These are phyloP conservation scores for Tuber borchii DNA, from an alignment of 495 filamentous ascomycete species.

Conservation along the genomic window DNA sequence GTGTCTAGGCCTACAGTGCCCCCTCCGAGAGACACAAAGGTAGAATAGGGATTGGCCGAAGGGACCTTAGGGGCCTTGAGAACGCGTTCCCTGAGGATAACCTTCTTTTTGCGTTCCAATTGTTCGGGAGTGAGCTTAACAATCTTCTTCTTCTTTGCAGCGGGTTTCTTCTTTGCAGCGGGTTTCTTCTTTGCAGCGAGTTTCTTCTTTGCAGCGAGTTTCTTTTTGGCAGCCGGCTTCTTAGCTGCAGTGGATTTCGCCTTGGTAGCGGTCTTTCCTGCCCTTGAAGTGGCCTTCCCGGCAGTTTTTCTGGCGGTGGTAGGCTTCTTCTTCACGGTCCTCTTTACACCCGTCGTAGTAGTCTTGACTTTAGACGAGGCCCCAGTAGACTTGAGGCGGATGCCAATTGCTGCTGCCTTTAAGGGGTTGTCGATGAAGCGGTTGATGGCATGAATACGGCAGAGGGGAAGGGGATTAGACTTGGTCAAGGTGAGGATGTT, in stretches of 20 bases:
- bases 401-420: background rate
- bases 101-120: background rate
- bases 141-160: no score
- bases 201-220: background rate
- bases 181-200: background rate
- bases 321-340: background rate
- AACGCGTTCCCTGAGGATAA: background rate
- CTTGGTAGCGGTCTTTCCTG: background rate
- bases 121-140: conserved; percentile 2
- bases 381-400: background rate
- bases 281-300: conserved; percentile 1
- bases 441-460: background rate
- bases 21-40: background rate
- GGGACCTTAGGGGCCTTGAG: background rate
- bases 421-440: background rate
- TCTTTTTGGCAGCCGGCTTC: conserved; percentile 9
- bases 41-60: background rate
- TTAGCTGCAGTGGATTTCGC: conserved; percentile 3
- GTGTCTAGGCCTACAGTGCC: background rate
- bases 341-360: conserved; percentile 12
- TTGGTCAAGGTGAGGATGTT: background rate
- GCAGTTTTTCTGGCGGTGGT: background rate
- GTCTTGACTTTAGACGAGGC: background rate
- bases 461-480: background rate
- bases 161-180: background rate